A percentile compares a stretch with the other conserved stretches of the same genome.
These are phyloP conservation scores for Pythium rishiriense DNA, from an alignment of 352 stramenopile species.

Conservation along the genomic window DNA sequence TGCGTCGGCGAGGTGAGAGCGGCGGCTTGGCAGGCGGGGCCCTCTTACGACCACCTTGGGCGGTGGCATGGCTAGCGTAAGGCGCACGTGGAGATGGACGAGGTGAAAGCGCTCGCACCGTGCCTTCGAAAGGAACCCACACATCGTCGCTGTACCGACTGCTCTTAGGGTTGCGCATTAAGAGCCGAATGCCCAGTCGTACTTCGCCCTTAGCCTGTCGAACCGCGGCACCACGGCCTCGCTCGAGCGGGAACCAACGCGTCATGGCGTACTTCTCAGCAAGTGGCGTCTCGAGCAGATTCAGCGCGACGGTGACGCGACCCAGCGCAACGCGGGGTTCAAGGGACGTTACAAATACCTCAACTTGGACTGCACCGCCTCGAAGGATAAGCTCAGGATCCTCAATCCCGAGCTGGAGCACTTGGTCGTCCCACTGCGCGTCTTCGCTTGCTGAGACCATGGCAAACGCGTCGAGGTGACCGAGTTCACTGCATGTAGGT, in stretches of 20 bases:
- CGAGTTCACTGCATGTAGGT: slow-evolving; percentile 2
- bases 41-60: background rate
- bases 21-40: slow-evolving; percentile 5
- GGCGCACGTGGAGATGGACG: background rate
- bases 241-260: slow-evolving; percentile 62
- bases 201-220: slow-evolving; percentile 48
- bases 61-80: no score
- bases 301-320: slow-evolving; percentile 41
- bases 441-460: background rate
- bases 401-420: slow-evolving; percentile 18
- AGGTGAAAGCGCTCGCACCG: background rate
- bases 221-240: slow-evolving; percentile 23
- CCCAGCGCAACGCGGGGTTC: slow-evolving; percentile 24
- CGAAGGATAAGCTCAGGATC: background rate
- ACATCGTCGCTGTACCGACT: background rate
- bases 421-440: slow-evolving; percentile 17
- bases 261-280: slow-evolving; percentile 47
- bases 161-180: slow-evolving; percentile 30
- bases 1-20: slow-evolving; percentile 20
- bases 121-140: slow-evolving; percentile 37
- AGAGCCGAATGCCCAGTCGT: slow-evolving; percentile 37
- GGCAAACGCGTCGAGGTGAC: background rate
- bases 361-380: slow-evolving; percentile 1
- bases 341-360: background rate
- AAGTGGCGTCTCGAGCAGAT: slow-evolving; percentile 49